Conservation (phyloP, 306 rosid species). For the Lathyrus aphaca region DNA sequence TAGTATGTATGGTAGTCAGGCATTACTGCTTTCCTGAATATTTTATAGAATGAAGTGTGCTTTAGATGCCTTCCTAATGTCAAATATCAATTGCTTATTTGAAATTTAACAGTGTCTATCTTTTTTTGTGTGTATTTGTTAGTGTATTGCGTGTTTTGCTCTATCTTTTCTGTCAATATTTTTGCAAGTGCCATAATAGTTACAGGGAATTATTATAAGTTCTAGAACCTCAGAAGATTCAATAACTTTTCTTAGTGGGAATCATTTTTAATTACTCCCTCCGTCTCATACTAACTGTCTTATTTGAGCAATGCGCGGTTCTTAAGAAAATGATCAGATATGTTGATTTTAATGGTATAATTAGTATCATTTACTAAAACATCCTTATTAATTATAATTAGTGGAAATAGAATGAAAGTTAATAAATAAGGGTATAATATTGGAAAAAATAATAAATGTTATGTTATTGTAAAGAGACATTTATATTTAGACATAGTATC, state of each 20-base stretch:
- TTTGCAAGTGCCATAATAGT: conserved; percentile 7
- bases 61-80: not conserved
- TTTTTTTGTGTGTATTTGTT: conserved; percentile 14
- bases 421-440: too few species aligned
- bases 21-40: conserved; percentile 17
- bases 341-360: too few species aligned
- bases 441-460: too few species aligned
- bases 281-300: too few species aligned
- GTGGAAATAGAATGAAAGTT: too few species aligned
- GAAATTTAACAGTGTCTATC: conserved; percentile 20
- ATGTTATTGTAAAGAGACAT: too few species aligned
- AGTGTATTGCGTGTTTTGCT: not conserved
- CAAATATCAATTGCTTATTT: not conserved
- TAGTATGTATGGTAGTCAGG: not conserved
- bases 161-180: not conserved
- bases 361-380: too few species aligned
- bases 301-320: too few species aligned
- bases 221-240: conserved; percentile 2
- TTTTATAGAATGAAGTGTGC: conserved; percentile 17
- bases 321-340: too few species aligned
- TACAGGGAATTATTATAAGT: not conserved
- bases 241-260: not conserved
- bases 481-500: not conserved
- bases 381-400: too few species aligned
- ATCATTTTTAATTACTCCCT: too few species aligned